These are phyloP conservation scores for Fusarium chaquense DNA, from an alignment of 2,329 filamentous ascomycete species.

Conservation along the genomic window DNA sequence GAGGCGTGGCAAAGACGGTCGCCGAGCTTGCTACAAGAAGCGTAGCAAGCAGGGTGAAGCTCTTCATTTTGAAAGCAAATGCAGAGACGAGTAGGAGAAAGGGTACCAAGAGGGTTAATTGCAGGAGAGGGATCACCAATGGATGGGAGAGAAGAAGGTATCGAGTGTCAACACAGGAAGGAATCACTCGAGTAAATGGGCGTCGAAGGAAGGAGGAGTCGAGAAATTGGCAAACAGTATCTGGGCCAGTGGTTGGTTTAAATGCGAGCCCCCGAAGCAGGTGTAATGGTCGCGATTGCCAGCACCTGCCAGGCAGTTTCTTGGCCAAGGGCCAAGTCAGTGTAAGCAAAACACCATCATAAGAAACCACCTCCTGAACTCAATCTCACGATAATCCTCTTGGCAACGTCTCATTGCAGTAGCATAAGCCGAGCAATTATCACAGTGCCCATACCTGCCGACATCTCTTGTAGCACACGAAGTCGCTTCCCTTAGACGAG, in stretches of 20 bases:
- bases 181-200: neutral
- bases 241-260: constrained; percentile 11
- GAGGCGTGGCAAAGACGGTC: constrained; percentile 30
- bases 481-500: constrained; percentile 28
- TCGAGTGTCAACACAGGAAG: neutral
- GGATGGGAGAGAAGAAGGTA: neutral
- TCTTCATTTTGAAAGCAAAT: constrained; percentile 26
- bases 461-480: constrained; percentile 12
- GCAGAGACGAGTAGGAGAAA: neutral
- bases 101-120: neutral
- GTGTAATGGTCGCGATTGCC: constrained; percentile 8
- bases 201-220: neutral
- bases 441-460: constrained; percentile 7
- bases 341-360: neutral
- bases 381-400: neutral
- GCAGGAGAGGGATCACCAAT: neutral
- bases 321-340: constrained; percentile 18
- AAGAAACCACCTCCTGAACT: neutral
- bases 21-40: constrained; percentile 28
- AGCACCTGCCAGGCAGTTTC: constrained; percentile 22
- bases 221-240: neutral
- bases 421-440: constrained; percentile 7
- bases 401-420: constrained; percentile 27
- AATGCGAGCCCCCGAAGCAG: constrained; percentile 1
- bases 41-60: constrained; percentile 29